phyloP scores from a whole-genome alignment of 352 stramenopile genomes.

The Globisporangium cederbergense region DNA sequence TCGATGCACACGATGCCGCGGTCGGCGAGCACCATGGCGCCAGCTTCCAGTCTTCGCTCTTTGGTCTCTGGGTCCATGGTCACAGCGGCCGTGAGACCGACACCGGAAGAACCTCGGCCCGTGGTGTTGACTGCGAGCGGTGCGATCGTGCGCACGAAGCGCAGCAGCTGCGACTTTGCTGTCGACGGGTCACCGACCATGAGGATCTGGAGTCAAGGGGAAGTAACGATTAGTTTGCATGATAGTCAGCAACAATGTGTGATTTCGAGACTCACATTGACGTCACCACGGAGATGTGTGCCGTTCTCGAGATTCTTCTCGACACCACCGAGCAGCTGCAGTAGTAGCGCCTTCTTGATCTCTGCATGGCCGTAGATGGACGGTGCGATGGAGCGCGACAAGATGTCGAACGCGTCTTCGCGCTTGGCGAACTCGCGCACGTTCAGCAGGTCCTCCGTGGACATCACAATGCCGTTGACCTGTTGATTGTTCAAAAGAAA shows the following conservation, averaged over 20 bases:
- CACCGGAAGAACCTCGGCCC: slow-evolving; percentile 75
- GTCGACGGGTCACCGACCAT: slow-evolving; percentile 98
- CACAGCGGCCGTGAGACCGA: slow-evolving; percentile 98
- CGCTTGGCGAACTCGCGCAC: slow-evolving; percentile 92
- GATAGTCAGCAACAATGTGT: background rate
- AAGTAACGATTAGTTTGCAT: slow-evolving; percentile 14
- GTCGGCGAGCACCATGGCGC: slow-evolving; percentile 99
- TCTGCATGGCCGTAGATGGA: slow-evolving; percentile 98
- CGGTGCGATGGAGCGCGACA: slow-evolving; percentile 94
- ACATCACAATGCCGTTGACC: slow-evolving; percentile 92
- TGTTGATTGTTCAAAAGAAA: slow-evolving; percentile 6
- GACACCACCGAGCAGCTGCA: slow-evolving; percentile 87
- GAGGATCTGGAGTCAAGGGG: slow-evolving; percentile 48
- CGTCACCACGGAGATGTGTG: slow-evolving; percentile 99
- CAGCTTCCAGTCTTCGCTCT: slow-evolving; percentile 93
- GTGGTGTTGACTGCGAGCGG: slow-evolving; percentile 91
- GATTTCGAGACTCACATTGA: slow-evolving; percentile 85
- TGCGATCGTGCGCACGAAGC: slow-evolving; percentile 95
- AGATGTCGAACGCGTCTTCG: slow-evolving; percentile 88
- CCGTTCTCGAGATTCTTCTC: slow-evolving; percentile 98
- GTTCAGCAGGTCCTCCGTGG: slow-evolving; percentile 87
- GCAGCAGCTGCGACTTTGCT: slow-evolving; percentile 98
- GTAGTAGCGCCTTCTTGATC: slow-evolving; percentile 94
- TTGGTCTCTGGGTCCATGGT: slow-evolving; percentile 95
- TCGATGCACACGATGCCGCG: slow-evolving; percentile 99